These are phyloP conservation scores for Aristolochia fimbriata DNA, from an alignment of 164 flowering plant genomes.

Conservation along the genomic window DNA sequence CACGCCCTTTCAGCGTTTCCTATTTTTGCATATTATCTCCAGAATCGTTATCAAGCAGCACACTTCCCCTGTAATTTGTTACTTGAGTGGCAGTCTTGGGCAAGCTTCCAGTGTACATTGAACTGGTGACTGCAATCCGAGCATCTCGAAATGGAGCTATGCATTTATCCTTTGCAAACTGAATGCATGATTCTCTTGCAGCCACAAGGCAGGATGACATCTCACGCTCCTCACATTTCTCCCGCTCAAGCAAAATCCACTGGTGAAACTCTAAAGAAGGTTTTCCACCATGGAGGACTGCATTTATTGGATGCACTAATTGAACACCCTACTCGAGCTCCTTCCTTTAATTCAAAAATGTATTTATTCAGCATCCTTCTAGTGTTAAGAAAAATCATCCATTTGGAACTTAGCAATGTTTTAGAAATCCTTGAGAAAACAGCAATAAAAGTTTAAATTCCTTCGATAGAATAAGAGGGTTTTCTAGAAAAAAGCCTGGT, in stretches of 20 bases:
- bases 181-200: conserved; percentile 20
- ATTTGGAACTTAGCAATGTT: not conserved
- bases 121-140: conserved; percentile 13
- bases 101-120: not conserved
- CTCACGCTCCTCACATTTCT: conserved; percentile 24
- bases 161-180: conserved; percentile 23
- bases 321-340: conserved; percentile 24
- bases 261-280: conserved; percentile 13
- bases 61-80: conserved; percentile 20
- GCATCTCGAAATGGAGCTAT: conserved; percentile 19
- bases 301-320: conserved; percentile 26
- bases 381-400: not conserved
- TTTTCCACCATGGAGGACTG: conserved; percentile 26
- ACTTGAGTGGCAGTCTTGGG: not conserved
- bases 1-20: not conserved
- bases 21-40: too few relatives aligned
- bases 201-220: conserved; percentile 23
- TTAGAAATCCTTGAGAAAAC: not conserved
- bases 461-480: not conserved
- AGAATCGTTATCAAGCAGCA: conserved; percentile 2
- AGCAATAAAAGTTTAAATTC: not conserved
- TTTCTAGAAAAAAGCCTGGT: not conserved
- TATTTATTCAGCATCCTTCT: not conserved
- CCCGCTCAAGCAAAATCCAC: conserved; percentile 19
- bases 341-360: conserved; percentile 12